Evolutionary conservation across 805 yeast species (phyloP).

Genomic region (Myxozyma monticola): DNA sequence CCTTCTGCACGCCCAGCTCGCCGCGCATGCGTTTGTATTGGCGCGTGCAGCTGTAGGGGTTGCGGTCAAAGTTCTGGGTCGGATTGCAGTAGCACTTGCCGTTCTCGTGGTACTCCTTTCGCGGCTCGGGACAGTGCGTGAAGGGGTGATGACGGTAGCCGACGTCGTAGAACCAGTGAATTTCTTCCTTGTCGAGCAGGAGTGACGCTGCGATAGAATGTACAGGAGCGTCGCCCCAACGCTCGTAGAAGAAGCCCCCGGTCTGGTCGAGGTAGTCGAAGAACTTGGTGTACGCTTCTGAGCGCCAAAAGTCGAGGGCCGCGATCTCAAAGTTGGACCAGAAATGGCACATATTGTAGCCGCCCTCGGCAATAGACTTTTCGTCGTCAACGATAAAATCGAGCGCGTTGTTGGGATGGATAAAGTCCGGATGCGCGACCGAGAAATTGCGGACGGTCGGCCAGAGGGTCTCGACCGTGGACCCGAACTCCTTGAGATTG

Average conservation of each 20-base stretch:
- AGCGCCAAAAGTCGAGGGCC: conserved; percentile 55
- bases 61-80: conserved; percentile 21
- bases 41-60: conserved; percentile 16
- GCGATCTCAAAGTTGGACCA: conserved; percentile 79
- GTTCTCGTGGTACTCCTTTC: conserved; percentile 18
- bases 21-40: conserved; percentile 22
- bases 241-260: conserved; percentile 69
- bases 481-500: conserved; percentile 54
- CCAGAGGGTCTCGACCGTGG: conserved; percentile 67
- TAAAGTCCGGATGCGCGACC: conserved; percentile 47
- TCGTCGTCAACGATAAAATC: conserved; percentile 58
- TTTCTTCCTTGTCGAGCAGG: conserved; percentile 56
- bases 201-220: conserved; percentile 71
- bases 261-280: conserved; percentile 57
- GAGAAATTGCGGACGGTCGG: conserved; percentile 52
- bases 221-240: conserved; percentile 83
- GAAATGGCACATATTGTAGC: conserved; percentile 74
- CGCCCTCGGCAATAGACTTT: conserved; percentile 46
- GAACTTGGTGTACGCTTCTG: conserved; percentile 52
- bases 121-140: conserved; percentile 30
- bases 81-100: conserved; percentile 29
- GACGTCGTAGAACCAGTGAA: conserved; percentile 77
- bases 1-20: conserved; percentile 3
- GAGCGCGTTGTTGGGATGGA: conserved; percentile 64
- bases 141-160: conserved; percentile 64